Evolutionary conservation across 2,329 filamentous ascomycete genomes (phyloP).

Genomic region (Aspergillus sp.): DNA sequence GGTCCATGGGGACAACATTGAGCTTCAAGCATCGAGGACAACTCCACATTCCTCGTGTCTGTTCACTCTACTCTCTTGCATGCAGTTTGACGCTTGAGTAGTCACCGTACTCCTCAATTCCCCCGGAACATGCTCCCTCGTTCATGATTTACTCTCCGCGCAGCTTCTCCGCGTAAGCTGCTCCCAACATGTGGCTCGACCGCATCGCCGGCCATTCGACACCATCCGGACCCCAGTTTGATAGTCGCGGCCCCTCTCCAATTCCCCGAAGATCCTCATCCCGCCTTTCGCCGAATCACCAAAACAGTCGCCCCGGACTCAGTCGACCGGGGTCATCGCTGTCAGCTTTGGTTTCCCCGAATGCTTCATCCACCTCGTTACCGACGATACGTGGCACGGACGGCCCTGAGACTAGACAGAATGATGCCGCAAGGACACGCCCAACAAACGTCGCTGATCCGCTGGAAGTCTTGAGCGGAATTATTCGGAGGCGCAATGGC

Average conservation of each 20-base stretch:
- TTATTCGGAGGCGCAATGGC: conserved; percentile 53
- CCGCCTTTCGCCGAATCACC: conserved; percentile 70
- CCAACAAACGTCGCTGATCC: conserved; percentile 68
- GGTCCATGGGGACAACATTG: conserved; percentile 1
- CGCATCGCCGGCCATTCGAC: conserved; percentile 75
- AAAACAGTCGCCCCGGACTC: conserved; percentile 69
- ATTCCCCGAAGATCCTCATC: conserved; percentile 69
- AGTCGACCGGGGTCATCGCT: conserved; percentile 76
- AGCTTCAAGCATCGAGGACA: not conserved
- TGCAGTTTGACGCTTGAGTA: not conserved
- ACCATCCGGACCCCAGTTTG: conserved; percentile 65
- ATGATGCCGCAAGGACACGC: conserved; percentile 49
- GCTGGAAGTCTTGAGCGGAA: conserved; percentile 67
- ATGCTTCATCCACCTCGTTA: conserved; percentile 77
- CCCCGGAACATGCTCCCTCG: not conserved
- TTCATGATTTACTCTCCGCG: conserved; percentile 13
- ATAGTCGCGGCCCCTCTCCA: conserved; percentile 71
- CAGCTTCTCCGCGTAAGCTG: conserved; percentile 19
- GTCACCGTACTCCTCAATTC: not conserved
- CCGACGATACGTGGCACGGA: conserved; percentile 66
- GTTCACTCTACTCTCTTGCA: not conserved
- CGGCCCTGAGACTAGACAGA: conserved; percentile 69
- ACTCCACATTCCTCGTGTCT: not conserved
- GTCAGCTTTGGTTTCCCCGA: conserved; percentile 72
- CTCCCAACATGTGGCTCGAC: conserved; percentile 79